Evolutionary conservation across 2,329 filamentous ascomycete genomes (phyloP), one percentile per base, ranked within the genome.

Genomic region (Stylonectria norvegica): DNA sequence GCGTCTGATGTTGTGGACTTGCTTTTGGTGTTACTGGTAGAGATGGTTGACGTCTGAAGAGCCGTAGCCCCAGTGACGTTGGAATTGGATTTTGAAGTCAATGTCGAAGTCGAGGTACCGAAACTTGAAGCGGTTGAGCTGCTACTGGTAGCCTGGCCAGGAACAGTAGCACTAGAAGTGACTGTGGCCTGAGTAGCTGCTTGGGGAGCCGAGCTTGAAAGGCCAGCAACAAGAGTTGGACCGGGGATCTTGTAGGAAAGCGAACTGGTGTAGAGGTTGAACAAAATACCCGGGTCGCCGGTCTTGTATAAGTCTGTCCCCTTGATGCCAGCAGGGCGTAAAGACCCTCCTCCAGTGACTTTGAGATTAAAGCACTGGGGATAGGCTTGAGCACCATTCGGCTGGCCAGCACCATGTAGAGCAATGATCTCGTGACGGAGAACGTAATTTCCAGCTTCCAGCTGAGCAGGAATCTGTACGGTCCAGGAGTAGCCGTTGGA

Each of bases 351-450:
- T 4, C 70, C 70, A 30, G 60, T 66, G 31, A 75, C 64, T 45
- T 66, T 60, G 18, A 75, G 56, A 44, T 74, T 74, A 44, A 73
- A 60, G 53, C 73, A 76, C 57, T 73, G 69, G 6, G 72, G 72
- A 49, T 76, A 76, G 45, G 68, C 67, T 58, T 76, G 72, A 1
- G 72, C 72, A 17, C 71, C 72, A 36, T 72, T 69, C 18, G 65
- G 62, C 3, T 56, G 45, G 11, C 63, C 60, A 2, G 65, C 65
- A 0, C 61, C 55, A 38, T 76, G 73, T n/a, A 76, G 57, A 3
- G 73, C 73, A 38, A 76, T 70, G 33, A 76, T 71, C 50, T 76
- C 73, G 50, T 75, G 72, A 3, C 73, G 68, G 20, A 76, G 51
- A 16, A 76, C 69, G 48, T 76, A 76, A 53, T 66, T 61, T 0